Conservation (phyloP, 2,329 filamentous ascomycete genomes). For the Fusarium sp. region DNA sequence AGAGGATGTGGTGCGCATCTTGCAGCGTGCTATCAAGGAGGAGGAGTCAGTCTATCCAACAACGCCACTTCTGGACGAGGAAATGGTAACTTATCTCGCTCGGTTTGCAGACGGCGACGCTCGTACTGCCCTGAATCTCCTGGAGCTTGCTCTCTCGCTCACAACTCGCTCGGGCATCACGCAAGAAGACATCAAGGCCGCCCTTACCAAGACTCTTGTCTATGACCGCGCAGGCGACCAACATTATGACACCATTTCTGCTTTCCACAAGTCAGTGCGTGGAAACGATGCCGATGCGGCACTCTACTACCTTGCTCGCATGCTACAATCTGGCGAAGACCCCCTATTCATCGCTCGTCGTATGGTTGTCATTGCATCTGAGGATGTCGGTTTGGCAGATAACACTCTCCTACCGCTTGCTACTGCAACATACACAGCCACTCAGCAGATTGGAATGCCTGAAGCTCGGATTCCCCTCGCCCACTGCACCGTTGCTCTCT, state of each 20-base stretch:
- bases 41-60: slow-evolving; percentile 61
- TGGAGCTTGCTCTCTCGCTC: slow-evolving; percentile 88
- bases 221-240: slow-evolving; percentile 96
- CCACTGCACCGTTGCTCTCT: slow-evolving; percentile 85
- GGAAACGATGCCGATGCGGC: slow-evolving; percentile 88
- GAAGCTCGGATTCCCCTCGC: slow-evolving; percentile 93
- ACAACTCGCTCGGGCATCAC: slow-evolving; percentile 69
- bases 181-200: slow-evolving; percentile 79
- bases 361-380: slow-evolving; percentile 93
- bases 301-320: slow-evolving; percentile 93
- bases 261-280: slow-evolving; percentile 95
- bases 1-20: slow-evolving; percentile 77
- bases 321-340: slow-evolving; percentile 96
- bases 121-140: slow-evolving; percentile 88
- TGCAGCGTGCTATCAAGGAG: slow-evolving; percentile 76
- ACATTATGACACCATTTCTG: slow-evolving; percentile 97
- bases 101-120: slow-evolving; percentile 93
- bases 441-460: slow-evolving; percentile 94
- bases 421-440: slow-evolving; percentile 85
- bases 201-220: slow-evolving; percentile 90
- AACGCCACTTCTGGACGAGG: slow-evolving; percentile 75
- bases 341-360: slow-evolving; percentile 91
- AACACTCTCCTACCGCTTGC: slow-evolving; percentile 85
- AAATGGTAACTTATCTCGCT: slow-evolving; percentile 83
- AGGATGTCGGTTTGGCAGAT: slow-evolving; percentile 93